phyloP scores from a whole-genome alignment of 208 protist genomes.

The Leishmania martiniquensis region DNA sequence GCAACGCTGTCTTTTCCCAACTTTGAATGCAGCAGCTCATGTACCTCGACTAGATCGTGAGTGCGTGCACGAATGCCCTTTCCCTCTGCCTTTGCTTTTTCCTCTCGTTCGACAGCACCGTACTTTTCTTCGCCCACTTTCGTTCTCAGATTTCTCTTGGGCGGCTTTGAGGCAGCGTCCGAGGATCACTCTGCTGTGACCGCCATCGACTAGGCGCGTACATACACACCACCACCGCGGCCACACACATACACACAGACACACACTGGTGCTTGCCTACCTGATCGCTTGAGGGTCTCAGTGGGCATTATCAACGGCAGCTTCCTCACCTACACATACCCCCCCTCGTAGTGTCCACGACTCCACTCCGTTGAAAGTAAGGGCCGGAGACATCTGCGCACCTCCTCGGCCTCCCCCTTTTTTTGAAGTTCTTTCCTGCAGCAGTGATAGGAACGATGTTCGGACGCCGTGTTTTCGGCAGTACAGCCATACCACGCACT shows the following conservation, averaged over 20 bases:
- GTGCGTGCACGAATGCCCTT: constrained; percentile 1
- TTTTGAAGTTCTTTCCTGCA: neutral
- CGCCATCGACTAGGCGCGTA: neutral
- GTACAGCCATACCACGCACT: constrained; percentile 59
- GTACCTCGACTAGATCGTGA: neutral
- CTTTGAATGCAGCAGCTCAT: neutral
- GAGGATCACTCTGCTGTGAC: neutral
- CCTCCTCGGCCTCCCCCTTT: neutral
- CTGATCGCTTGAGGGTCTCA: neutral
- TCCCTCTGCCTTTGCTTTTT: constrained; percentile 8
- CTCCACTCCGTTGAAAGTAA: neutral
- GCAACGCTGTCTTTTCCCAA: neutral
- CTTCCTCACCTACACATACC: neutral
- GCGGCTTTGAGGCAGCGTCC: neutral
- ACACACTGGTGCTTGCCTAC: neutral
- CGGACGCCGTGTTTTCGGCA: constrained; percentile 74
- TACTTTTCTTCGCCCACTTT: too few species aligned
- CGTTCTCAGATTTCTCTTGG: constrained; percentile 16
- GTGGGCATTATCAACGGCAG: neutral
- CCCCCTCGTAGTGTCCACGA: neutral
- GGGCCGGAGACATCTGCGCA: neutral
- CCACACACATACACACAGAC: neutral
- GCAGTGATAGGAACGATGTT: constrained; percentile 46
- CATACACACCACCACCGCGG: neutral
- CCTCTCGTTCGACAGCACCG: too few species aligned